These are phyloP conservation scores for Hsuehochloa calcarea DNA, from an alignment of 176 grass and related monocot genomes.

Conservation along the genomic window DNA sequence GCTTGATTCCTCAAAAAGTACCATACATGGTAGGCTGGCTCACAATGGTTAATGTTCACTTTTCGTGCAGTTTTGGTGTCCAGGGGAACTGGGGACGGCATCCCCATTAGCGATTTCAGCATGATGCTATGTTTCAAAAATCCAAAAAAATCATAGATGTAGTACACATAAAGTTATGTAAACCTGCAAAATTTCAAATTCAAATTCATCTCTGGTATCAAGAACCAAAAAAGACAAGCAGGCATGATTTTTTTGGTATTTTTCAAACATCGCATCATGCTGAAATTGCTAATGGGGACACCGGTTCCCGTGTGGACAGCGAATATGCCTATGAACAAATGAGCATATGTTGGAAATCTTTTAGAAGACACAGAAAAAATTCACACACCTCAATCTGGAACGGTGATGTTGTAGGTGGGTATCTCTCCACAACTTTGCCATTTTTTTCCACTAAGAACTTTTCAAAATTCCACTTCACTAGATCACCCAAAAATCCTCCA, in stretches of 20 bases:
- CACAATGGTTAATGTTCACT: neutral
- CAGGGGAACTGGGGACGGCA: too few species aligned
- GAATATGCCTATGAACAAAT: neutral
- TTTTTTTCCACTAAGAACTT: slow-evolving; percentile 97
- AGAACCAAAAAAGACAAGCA: too few species aligned
- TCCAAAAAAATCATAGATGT: too few species aligned
- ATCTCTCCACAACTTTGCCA: slow-evolving; percentile 91
- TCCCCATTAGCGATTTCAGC: too few species aligned
- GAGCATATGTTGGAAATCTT: neutral
- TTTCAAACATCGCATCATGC: too few species aligned
- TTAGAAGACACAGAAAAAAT: slow-evolving; percentile 2
- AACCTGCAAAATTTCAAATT: too few species aligned
- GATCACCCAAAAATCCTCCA: slow-evolving; percentile 93
- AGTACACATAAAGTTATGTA: too few species aligned
- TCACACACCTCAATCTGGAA: slow-evolving; percentile 89
- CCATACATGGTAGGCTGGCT: neutral
- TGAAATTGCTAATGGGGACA: too few species aligned
- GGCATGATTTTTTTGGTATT: too few species aligned
- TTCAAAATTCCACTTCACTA: slow-evolving; percentile 99
- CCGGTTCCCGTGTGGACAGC: too few species aligned
- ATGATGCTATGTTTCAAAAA: too few species aligned
- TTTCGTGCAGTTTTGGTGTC: neutral
- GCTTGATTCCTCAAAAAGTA: neutral
- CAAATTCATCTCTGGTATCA: too few species aligned
- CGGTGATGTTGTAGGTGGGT: slow-evolving; percentile 94